These are phyloP conservation scores for Hymenoscyphus infarciens DNA, from an alignment of 2,329 filamentous ascomycete species.

Conservation along the genomic window DNA sequence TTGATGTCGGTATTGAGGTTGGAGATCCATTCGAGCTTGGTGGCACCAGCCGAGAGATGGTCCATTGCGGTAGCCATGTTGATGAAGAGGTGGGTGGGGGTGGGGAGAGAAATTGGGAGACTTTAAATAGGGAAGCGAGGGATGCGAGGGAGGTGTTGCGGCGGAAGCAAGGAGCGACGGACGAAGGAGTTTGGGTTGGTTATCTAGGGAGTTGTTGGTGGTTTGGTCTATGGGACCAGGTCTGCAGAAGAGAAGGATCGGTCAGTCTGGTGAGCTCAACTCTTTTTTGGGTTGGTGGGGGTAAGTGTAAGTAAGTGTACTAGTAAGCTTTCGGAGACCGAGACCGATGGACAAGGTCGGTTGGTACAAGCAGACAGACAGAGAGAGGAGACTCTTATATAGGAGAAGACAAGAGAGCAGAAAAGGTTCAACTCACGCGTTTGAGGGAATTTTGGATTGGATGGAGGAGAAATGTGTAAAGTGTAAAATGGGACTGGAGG, in stretches of 20 bases:
- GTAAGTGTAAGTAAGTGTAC: not conserved
- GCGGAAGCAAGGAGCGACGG: not conserved
- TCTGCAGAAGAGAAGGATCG: not conserved
- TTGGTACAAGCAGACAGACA: not conserved
- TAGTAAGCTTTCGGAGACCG: conserved; percentile 7
- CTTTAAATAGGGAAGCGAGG: not conserved
- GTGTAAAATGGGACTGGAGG: too few relatives aligned
- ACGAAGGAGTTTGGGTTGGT: not conserved
- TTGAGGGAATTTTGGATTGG: conserved; percentile 22
- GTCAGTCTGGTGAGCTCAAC: conserved; percentile 3
- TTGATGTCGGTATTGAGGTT: conserved; percentile 81
- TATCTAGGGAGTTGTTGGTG: not conserved
- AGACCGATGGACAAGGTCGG: conserved; percentile 4
- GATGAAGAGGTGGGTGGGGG: conserved; percentile 11
- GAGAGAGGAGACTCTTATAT: conserved; percentile 2
- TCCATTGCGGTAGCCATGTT: conserved; percentile 66
- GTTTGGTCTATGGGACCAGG: not conserved
- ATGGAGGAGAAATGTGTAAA: too few relatives aligned
- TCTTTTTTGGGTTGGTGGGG: conserved; percentile 16
- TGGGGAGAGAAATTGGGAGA: not conserved
- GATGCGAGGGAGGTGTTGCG: not conserved
- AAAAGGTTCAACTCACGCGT: conserved; percentile 7
- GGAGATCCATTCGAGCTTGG: conserved; percentile 63
- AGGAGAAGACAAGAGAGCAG: not conserved
- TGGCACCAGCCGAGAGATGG: conserved; percentile 76